Evolutionary conservation across 305 asterid genomes (phyloP).

Genomic region (Salvia sclarea): DNA sequence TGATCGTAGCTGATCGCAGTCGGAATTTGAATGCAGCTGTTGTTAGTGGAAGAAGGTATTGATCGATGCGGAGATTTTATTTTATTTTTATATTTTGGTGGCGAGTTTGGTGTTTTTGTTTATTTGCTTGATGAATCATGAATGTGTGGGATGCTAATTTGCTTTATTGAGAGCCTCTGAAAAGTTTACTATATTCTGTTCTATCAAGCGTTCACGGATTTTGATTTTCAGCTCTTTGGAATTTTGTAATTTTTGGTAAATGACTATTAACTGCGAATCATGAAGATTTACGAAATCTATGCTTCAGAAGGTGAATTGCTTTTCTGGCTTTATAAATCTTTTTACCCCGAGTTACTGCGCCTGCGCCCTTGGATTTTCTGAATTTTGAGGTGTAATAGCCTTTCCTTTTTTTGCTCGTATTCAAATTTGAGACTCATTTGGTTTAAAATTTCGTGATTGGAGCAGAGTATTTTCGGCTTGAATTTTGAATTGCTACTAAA

Average conservation of each 20-base stretch:
- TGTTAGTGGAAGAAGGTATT: slow-evolving; percentile 29
- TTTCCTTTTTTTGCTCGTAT: slow-evolving; percentile 9
- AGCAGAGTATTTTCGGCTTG: slow-evolving; percentile 39
- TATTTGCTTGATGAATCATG: slow-evolving; percentile 29
- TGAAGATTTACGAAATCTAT: slow-evolving; percentile 39
- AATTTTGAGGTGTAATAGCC: slow-evolving; percentile 6
- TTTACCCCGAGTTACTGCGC: slow-evolving; percentile 12
- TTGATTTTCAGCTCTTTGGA: slow-evolving; percentile 26
- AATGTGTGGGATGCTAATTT: slow-evolving; percentile 23
- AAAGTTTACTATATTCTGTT: slow-evolving; percentile 33
- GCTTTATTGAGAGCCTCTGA: slow-evolving; percentile 17
- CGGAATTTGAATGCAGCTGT: slow-evolving; percentile 35
- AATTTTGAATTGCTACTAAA: slow-evolving; percentile 30
- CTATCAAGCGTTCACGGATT: slow-evolving; percentile 25
- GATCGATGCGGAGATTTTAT: slow-evolving; percentile 1
- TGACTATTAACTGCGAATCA: slow-evolving; percentile 30
- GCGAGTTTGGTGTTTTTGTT: slow-evolving; percentile 14
- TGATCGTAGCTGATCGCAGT: slow-evolving; percentile 38
- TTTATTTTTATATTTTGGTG: slow-evolving; percentile 11
- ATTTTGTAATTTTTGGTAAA: slow-evolving; percentile 28
- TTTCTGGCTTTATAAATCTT: not conserved
- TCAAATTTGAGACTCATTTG: slow-evolving; percentile 19
- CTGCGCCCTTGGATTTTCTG: slow-evolving; percentile 19
- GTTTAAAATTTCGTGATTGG: slow-evolving; percentile 33
- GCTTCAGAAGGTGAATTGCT: slow-evolving; percentile 26